A percentile compares a stretch with the other conserved stretches of the same genome.
phyloP scores from a whole-genome alignment of 1,284 basidiomycete species.

The Puccinia novopanici region DNA sequence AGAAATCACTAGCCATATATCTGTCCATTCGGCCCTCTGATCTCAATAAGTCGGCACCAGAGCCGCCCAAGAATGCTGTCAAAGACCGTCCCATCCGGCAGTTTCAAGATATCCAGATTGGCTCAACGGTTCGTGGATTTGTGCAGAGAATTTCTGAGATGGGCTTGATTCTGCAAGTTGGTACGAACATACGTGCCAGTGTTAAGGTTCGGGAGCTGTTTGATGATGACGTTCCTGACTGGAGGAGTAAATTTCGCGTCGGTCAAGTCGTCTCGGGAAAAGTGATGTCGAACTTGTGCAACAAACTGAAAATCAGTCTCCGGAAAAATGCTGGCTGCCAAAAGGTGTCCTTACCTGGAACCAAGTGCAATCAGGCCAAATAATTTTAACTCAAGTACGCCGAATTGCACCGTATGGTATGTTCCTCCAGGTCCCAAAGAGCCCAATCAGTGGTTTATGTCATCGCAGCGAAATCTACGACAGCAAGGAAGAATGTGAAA shows the following conservation, averaged over 20 bases:
- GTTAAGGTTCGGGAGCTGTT: constrained; percentile 20
- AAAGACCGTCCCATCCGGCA: constrained; percentile 40
- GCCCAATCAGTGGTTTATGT: constrained; percentile 83
- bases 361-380: constrained; percentile 58
- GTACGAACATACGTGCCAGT: constrained; percentile 30
- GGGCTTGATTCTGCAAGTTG: constrained; percentile 33
- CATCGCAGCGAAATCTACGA: constrained; percentile 80
- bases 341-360: constrained; percentile 64
- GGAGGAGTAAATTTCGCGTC: constrained; percentile 29
- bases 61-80: not conserved
- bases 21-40: constrained; percentile 32
- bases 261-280: constrained; percentile 46
- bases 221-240: constrained; percentile 36
- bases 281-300: not conserved
- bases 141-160: constrained; percentile 18
- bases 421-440: constrained; percentile 82
- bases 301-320: constrained; percentile 11
- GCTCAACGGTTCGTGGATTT: constrained; percentile 42
- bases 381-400: constrained; percentile 59
- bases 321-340: constrained; percentile 22
- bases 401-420: constrained; percentile 81
- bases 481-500: constrained; percentile 67
- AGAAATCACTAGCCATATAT: constrained; percentile 3
- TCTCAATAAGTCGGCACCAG: not conserved
- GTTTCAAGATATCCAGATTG: not conserved